Percentiles rank a stretch among this genome's conserved stretches.
Conservation (phyloP, 2,329 filamentous ascomycete species). For the Fusarium fujikuroi region DNA sequence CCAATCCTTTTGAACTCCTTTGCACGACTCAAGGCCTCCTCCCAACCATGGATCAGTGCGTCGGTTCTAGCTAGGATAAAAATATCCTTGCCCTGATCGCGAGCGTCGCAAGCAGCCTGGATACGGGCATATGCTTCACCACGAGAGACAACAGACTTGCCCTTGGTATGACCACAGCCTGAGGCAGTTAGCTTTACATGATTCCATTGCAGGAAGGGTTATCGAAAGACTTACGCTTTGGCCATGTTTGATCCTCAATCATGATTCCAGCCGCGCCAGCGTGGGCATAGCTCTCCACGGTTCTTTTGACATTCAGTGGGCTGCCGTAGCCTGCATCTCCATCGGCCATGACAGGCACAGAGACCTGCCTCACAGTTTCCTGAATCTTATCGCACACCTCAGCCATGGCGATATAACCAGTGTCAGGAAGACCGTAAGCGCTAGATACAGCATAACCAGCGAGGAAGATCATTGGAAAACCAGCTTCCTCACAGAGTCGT, state of each 20-base stretch:
- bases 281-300: conserved; percentile 54
- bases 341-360: conserved; percentile 57
- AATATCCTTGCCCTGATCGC: conserved; percentile 57
- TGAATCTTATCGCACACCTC: conserved; percentile 60
- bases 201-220: too few relatives aligned
- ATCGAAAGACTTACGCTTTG: conserved; percentile 52
- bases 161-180: conserved; percentile 55
- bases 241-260: conserved; percentile 62
- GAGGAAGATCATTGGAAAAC: conserved; percentile 58
- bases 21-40: conserved; percentile 56
- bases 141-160: conserved; percentile 57
- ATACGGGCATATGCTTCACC: conserved; percentile 58
- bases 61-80: conserved; percentile 59
- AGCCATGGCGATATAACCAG: conserved; percentile 60
- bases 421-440: conserved; percentile 57
- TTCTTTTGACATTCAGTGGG: conserved; percentile 58
- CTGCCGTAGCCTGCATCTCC: conserved; percentile 61
- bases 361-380: conserved; percentile 52
- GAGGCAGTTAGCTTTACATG: neutral
- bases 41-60: conserved; percentile 53
- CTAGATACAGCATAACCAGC: conserved; percentile 55
- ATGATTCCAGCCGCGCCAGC: conserved; percentile 53
- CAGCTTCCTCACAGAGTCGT: conserved; percentile 57
- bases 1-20: conserved; percentile 55
- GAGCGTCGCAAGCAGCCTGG: conserved; percentile 57